Evolutionary conservation across 2,329 filamentous ascomycete genomes (phyloP).

Genomic region (Colletotrichum sp.): DNA sequence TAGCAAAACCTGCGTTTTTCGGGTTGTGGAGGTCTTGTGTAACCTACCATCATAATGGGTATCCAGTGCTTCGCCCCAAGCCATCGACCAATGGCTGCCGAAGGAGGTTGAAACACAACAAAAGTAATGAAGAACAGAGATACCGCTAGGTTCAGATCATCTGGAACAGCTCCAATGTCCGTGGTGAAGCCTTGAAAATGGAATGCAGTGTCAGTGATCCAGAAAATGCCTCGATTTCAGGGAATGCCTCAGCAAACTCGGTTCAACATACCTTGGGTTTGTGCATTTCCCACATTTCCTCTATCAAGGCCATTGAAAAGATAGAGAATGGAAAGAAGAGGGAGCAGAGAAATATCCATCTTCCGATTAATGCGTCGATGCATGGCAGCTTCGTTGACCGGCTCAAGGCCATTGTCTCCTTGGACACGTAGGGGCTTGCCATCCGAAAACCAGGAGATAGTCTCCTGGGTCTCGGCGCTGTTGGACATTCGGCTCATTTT

Average conservation of each 20-base stretch:
- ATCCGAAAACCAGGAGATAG: background rate
- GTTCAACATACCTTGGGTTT: conserved; percentile 35
- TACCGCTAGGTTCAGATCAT: conserved; percentile 60
- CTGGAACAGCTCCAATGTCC: conserved; percentile 55
- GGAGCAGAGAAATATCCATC: conserved; percentile 39
- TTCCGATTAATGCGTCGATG: conserved; percentile 35
- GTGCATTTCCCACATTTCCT: conserved; percentile 45
- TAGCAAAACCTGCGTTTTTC: conserved; percentile 42
- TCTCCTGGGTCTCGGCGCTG: background rate
- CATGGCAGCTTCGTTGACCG: background rate
- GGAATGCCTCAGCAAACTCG: background rate
- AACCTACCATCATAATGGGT: conserved; percentile 60
- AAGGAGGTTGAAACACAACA: conserved; percentile 61
- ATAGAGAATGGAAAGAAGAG: conserved; percentile 43
- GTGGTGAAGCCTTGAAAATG: conserved; percentile 48
- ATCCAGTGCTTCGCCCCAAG: conserved; percentile 58
- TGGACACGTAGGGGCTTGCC: background rate
- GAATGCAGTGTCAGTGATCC: background rate
- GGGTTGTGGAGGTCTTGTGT: conserved; percentile 43
- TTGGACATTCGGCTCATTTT: conserved; percentile 3
- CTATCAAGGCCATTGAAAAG: conserved; percentile 46
- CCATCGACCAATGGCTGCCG: conserved; percentile 45
- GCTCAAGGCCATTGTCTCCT: background rate
- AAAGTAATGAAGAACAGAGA: conserved; percentile 64
- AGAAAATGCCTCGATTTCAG: background rate